Base-by-base conservation (phyloP, 148 eudicot species). In the Rhododendron molle region DNA sequence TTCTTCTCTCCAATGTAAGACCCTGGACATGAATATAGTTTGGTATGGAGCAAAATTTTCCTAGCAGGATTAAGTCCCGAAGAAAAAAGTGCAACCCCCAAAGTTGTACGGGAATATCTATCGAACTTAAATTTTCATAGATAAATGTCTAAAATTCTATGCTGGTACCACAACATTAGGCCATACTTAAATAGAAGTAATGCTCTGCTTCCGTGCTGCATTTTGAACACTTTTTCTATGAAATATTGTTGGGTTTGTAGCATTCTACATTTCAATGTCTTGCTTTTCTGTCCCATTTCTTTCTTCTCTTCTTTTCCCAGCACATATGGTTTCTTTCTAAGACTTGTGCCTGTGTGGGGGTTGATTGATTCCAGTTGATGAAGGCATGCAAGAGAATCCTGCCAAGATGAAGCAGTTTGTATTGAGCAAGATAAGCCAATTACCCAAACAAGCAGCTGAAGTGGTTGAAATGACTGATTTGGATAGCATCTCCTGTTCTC, bases 331-430 rank as follows among this genome's bases (percentile, higher is more conserved):
- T 13, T 76, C 50, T 30, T 40, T 23, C n/a, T 20, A 56, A 56
- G 62, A 18, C 23, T 18, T 20, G n/a, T 56, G 62, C 62, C 7
- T 18, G 18, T 54, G 7, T 20, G 47, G 62, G 23, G 62, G 62
- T 44, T 38, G 81, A 34, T 78, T 76, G 26, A 76, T 56, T 87
- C 50, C 72, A 88, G 91, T 20, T 52, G 90, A 89, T 58, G 87
- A 87, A 83, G 88, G 86, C 16, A 47, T 84, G 49, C 49, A 86
- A 85, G 80, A 74, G 18, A 58, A 86, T 67, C 91, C 90, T 82
- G 11, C 81, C 0, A 88, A 87, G 82, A 83, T 89, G 90, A 93
- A 90, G 85, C 91, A 90, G 79, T 91, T 90, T 83, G 87, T 90
- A 16, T 10, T 87, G 28, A 83, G 80, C 82, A 89, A 83, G 60